phyloP scores from a whole-genome alignment of 2,329 filamentous ascomycete genomes.

The Xylaria sp. region DNA sequence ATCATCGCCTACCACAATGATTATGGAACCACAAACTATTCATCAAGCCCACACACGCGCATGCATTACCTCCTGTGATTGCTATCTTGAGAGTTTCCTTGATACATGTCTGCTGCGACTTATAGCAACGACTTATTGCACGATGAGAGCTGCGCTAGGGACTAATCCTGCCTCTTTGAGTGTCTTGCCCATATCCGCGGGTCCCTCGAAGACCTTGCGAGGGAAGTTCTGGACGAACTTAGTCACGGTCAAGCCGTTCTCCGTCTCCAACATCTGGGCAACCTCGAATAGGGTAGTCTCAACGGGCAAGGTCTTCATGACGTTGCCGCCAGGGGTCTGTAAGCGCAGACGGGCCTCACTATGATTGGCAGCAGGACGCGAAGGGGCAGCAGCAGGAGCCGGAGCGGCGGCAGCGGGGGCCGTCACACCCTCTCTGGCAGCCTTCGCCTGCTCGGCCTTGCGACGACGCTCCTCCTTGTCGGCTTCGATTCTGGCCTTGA shows the following conservation, averaged over 20 bases:
- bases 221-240: conserved; percentile 87
- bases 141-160: conserved; percentile 83
- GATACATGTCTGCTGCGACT: background rate
- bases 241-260: conserved; percentile 63
- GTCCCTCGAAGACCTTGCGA: conserved; percentile 67
- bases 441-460: conserved; percentile 82
- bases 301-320: conserved; percentile 82
- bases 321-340: conserved; percentile 68
- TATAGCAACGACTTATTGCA: conserved; percentile 42
- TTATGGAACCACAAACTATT: conserved; percentile 2
- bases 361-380: conserved; percentile 62
- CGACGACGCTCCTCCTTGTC: conserved; percentile 85
- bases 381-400: conserved; percentile 42
- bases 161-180: conserved; percentile 87
- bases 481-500: conserved; percentile 89
- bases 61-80: conserved; percentile 14
- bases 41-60: conserved; percentile 16
- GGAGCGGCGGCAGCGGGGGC: conserved; percentile 35
- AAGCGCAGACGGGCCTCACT: conserved; percentile 77
- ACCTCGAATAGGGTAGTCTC: conserved; percentile 93
- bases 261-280: conserved; percentile 65
- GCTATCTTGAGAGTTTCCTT: conserved; percentile 15
- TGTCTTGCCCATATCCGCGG: conserved; percentile 77
- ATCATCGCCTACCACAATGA: conserved; percentile 3
- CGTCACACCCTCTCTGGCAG: conserved; percentile 71